Base-by-base conservation (phyloP, 202 grass and related monocot species). In the Saccharum hybrid region DNA sequence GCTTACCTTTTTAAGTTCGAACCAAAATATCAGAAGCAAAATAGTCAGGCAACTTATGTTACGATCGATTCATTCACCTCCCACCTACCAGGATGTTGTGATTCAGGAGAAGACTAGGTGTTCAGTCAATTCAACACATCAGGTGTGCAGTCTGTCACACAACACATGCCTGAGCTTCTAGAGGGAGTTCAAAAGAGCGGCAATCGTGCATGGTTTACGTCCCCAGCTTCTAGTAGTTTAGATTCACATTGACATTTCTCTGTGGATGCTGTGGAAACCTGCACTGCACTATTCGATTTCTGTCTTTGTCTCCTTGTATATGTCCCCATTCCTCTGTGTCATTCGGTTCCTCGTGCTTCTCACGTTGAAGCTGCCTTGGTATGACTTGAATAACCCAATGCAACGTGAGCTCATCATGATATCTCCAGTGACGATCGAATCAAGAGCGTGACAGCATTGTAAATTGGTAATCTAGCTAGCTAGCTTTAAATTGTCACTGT, bases 61-160 rank as follows among this genome's bases (percentile, higher is more conserved):
- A 57, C 52, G 54, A 21, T 21, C 19, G 19, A 57, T 57, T n/a
- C 39, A 52, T 19, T 18, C 41, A 41, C 7, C 19, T 19, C 6
- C 13, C 15, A 19, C 15, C 16, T 51, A 51, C 48, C 49, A 77
- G 40, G 31, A 64, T 51, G 18, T 60, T 5, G 33, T 57, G 26
- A 49, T 74, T 16, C 59, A 61, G 1, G 37, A 68, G 73, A 86
- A 81, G 60, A 70, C 42, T 10, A 70, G 72, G 26, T 81, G 76
- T 68, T 63, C 34, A 45, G 76, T 77, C 51, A 84, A 36, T 77
- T 90, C 85, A 78, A 34, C 46, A 39, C 43, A 71, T 68, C 2
- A 37, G 13, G 16, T 4, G 16, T 4, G 21, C 21, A 61, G n/a
- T 61, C 21, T 22, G 42, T 9, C 42, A 42, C 69, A 19, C 23